Base-by-base conservation (phyloP, 2,329 filamentous ascomycete species). In the Emericellopsis atlantica region DNA sequence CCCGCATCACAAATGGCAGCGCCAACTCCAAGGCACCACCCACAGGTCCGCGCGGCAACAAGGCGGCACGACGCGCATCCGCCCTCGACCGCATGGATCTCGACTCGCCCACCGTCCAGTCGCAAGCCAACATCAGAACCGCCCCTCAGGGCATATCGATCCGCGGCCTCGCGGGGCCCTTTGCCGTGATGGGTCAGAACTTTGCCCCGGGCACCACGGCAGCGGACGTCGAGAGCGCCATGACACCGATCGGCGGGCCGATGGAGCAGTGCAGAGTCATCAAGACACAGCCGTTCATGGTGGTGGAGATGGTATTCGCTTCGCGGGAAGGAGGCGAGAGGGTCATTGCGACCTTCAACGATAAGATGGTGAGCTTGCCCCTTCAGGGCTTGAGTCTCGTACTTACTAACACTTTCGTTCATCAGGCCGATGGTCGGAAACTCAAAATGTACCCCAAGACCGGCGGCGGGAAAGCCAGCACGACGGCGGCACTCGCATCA, bases 131-230 rank as follows among this genome's bases (percentile, higher is more conserved):
- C 44, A 49, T 60, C 37, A 43, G 51, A 38, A 49, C 49, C 39
- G 23, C 41, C 36, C 35, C 33, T 32, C 49, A 14, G 45, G 78
- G 80, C 16, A 72, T 90, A 36, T 79, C 72, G 31, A 89, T 92
- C 48, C 70, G 77, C 40, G 85, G 85, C n/a, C 64, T 81, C 8
- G 79, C 79, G 1, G 81, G 83, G 0, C 83, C 83, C 1, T 85
- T 75, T 50, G 72, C 75, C 15, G 74, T 92, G 21, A 73, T 86
- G 55, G 84, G 81, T 3, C 81, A 84, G 59, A 92, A 92, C 65
- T 87, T 92, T 55, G 85, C 84, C 11, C 76, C 76, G 2, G 85
- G 85, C 32, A 92, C 85, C 1, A 88, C 85, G 6, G 81, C 81
- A 2, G 83, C 81, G 24, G 85, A 92, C 53, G 86, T 92, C 44